These are phyloP conservation scores for Amanita fuliginea DNA, from an alignment of 768 basidiomycete species.

Conservation along the genomic window DNA sequence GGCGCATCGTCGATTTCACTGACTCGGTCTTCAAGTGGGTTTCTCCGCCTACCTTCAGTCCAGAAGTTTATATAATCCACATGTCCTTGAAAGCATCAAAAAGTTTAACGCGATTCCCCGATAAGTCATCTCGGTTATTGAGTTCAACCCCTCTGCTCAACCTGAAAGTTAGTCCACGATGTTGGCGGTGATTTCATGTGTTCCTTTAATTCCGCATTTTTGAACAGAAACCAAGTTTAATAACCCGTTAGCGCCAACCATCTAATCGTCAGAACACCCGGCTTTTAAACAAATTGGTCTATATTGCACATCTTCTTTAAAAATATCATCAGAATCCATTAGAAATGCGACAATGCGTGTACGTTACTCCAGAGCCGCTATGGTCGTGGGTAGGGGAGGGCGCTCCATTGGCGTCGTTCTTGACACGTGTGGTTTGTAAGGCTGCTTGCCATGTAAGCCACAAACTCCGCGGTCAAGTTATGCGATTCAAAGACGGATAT, in stretches of 20 bases:
- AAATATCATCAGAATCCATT: not conserved
- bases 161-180: not conserved
- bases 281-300: not conserved
- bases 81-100: not conserved
- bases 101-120: not conserved
- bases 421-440: not conserved
- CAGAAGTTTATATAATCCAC: not conserved
- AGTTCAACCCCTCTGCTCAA: not conserved
- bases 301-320: not conserved
- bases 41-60: not conserved
- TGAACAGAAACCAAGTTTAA: not conserved
- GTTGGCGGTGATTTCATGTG: not conserved
- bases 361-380: not conserved
- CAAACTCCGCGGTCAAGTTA: conserved; percentile 3
- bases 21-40: conserved; percentile 2
- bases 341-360: not conserved
- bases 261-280: not conserved
- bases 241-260: not conserved
- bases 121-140: not conserved
- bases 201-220: not conserved
- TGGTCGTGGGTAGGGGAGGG: not conserved
- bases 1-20: not conserved
- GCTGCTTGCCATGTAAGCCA: not conserved
- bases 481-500: not conserved
- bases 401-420: not conserved